Base-by-base conservation (phyloP, 495 filamentous ascomycete species). In the Hypomontagnella monticulosa region DNA sequence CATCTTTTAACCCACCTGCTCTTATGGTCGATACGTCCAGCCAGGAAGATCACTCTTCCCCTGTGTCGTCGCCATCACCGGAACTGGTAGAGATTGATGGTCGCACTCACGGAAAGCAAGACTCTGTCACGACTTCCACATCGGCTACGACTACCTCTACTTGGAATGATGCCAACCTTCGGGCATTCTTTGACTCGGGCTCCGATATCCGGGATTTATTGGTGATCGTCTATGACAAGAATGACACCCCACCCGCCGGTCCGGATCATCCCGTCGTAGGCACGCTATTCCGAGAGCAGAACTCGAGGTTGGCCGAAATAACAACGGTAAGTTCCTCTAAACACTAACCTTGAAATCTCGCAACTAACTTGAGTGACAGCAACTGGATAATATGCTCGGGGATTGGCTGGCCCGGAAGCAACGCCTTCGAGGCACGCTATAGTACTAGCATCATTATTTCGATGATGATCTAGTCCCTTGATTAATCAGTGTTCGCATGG, bases 181-280 rank as follows among this genome's bases (percentile, higher is more conserved):
- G 92, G 44, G 88, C 91, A 15, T 99, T 97, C 78, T 88, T 98
- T 66, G 94, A 98, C 62, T 93, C 95, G 69, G 90, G 90, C 41
- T 89, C 85, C n/a, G 93, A 97, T 61, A 91, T 99, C 66, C 86
- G 91, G 41, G 95, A 99, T 72, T 81, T 98, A 72, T 85, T 97
- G 52, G 83, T 93, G 7, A 89, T 99, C 44, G 92, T 99, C 23
- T 91, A 96, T 71, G 93, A 97, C 75, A 95, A 91, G 76, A 89
- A 86, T 18, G 89, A 90, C 57, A 86, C 93, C 32, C 83, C 86
- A 49, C 90, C 91, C 30, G 88, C 89, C 9, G 85, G 87, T 0
- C 84, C 86, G 30, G 91, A 96, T 44, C 93, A 98, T 79, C 93
- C 94, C 0, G 82, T 97, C 20, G 92, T 91, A 20, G 86, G 86